Evolutionary conservation across 1,139 yeast species (phyloP).

Genomic region (Arxiozyma slooffiae): DNA sequence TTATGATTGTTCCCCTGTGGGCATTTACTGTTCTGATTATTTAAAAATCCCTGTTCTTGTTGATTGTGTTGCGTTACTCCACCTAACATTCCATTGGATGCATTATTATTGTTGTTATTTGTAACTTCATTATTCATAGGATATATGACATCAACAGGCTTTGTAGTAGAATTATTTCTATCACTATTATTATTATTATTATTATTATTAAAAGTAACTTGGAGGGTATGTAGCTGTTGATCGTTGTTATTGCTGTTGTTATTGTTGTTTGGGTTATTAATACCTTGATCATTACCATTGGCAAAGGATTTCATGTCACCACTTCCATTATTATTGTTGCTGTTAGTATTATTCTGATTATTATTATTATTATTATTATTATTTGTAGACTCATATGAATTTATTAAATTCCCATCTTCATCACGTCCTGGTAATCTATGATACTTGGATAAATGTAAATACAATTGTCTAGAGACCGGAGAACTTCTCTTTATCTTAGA

Average conservation of each 20-base stretch:
- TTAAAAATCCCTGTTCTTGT: not conserved
- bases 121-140: not conserved
- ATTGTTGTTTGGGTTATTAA: not conserved
- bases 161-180: not conserved
- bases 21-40: not conserved
- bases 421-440: slow-evolving; percentile 45
- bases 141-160: not conserved
- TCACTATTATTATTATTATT: not conserved
- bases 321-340: not conserved
- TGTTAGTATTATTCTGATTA: not conserved
- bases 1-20: not conserved
- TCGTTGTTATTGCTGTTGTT: too few relatives aligned
- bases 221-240: not conserved
- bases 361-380: not conserved
- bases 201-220: not conserved
- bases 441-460: slow-evolving; percentile 63
- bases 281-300: not conserved
- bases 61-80: not conserved
- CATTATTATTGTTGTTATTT: not conserved
- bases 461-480: slow-evolving; percentile 67
- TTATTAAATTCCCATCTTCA: slow-evolving; percentile 3
- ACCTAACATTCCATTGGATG: not conserved
- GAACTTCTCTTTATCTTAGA: slow-evolving; percentile 71
- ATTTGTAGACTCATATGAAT: slow-evolving; percentile 2
- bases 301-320: not conserved